Base-by-base conservation (phyloP, 2,329 filamentous ascomycete genomes). In the Trichoderma polysporum region DNA sequence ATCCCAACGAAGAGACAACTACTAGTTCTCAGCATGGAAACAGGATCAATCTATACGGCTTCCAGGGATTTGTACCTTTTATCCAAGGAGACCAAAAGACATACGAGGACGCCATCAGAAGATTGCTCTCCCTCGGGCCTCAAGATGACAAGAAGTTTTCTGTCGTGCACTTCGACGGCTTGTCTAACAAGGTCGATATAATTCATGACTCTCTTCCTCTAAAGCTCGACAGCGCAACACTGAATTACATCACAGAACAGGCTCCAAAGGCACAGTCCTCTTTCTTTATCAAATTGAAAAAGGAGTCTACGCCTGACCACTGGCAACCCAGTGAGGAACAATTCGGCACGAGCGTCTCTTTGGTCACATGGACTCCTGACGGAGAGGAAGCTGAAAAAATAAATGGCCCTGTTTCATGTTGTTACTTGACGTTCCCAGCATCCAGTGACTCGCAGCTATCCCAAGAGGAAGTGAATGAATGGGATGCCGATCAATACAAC, bases 61-160 rank as follows among this genome's bases (percentile, higher is more conserved):
- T 66, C 52, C 72, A 76, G 2, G 88, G 76, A 10, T 64, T 60
- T 3, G 64, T 78, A 2, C 70, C 71, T 4, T 72, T 77, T 6
- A 52, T 71, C 15, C 69, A 71, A 4, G 31, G 52, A 25, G 68
- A 75, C 27, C 71, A 67, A 47, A 56, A 41, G 2, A 70, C 73
- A 0, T 74, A 71, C 35, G 39, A 70, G 2, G 25, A 10, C 1
- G 76, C 75, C 4, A 59, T 73, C 5, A 67, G 71, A 12, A 70
- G 70, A 13, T 63, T 78, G 5, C 68, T 78, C 3, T 71, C 69
- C 10, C 50, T 73, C 12, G 66, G 61, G 8, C n/a, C 56, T 33
- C n/a, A 9, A 9, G 31, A 47, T 19, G 15, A 10, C 6, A 52
- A 2, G 4, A 10, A 33, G 1, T 68, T 68, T 25, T 35, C 49